Conservation (phyloP, 805 yeast genomes). For the Spathaspora sp. region DNA sequence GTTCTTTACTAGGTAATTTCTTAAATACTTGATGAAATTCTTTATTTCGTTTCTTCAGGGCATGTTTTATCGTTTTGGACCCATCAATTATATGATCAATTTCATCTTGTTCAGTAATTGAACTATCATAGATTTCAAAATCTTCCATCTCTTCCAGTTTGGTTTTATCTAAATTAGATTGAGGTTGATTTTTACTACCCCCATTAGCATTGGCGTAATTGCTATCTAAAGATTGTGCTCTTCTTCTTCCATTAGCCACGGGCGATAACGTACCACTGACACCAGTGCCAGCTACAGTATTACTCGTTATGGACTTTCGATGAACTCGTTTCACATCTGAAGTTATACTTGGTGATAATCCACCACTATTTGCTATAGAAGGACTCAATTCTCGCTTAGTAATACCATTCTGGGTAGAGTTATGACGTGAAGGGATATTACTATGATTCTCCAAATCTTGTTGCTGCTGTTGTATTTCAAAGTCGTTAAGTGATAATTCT, state of each 20-base stretch:
- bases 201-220: slow-evolving; percentile 4
- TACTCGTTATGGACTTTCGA: slow-evolving; percentile 12
- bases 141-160: background rate
- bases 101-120: background rate
- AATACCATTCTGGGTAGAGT: background rate
- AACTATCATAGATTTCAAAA: slow-evolving; percentile 4
- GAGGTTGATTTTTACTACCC: background rate
- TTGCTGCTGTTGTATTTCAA: slow-evolving; percentile 3
- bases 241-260: background rate
- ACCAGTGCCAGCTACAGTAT: background rate
- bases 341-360: background rate
- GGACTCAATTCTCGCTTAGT: slow-evolving; percentile 14
- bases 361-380: slow-evolving; percentile 12
- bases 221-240: background rate
- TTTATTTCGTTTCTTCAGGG: slow-evolving; percentile 50
- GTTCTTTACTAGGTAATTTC: slow-evolving; percentile 47
- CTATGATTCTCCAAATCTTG: background rate
- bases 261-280: background rate
- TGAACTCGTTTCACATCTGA: slow-evolving; percentile 13
- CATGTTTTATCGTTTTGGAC: slow-evolving; percentile 21
- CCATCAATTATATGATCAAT: slow-evolving; percentile 10
- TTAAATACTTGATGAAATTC: slow-evolving; percentile 61
- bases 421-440: background rate
- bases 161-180: background rate
- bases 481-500: slow-evolving; percentile 25